Base-by-base conservation (phyloP, 768 basidiomycete genomes). In the Mycena vulgaris region DNA sequence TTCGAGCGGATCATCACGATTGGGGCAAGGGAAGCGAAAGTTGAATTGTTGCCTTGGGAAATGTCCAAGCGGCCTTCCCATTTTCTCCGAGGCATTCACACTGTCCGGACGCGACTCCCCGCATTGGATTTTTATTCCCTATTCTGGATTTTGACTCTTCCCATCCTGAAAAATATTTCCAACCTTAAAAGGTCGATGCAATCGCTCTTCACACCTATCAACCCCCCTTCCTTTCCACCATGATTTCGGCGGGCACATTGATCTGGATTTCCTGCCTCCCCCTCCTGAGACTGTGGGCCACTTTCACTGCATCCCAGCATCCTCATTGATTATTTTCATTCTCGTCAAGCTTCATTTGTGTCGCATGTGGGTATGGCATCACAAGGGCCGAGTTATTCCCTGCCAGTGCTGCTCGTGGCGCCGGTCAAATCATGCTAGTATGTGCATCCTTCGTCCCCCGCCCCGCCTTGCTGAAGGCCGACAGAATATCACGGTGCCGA, bases 231-330 rank as follows among this genome's bases (percentile, higher is more conserved):
- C 30, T 45, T 42, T 28, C 10, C 30, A 31, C n/a, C n/a, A 81
- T 80, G 79, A 72, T 80, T 31, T 80, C 84, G 45, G 71, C 77
- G 16, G 85, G 89, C 16, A 80, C 85, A 17, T 79, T 92, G 61
- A 87, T 92, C 58, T 92, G 91, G 90, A 84, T 89, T 30, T 90
- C 91, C 25, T 82, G 84, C 51, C 83, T 89, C 63, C 90, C 90
- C 3, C 79, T 92, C 52, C 81, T 91, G 64, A 85, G 90, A 71
- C 77, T 92, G 90, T 90, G 75, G 65, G 88, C 79, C 19, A 2
- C n/a, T 58, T 56, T 62, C 51, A 63, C 13, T 52, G 11, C 47
- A 25, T 25, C 39, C 19, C 31, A 21, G 51, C 27, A 5, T 19
- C 2, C 21, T 42, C 6, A 42, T 33, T 63, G 27, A 39, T n/a